Conservation (phyloP, 306 rosid genomes). For the Gleditsia sinensis region DNA sequence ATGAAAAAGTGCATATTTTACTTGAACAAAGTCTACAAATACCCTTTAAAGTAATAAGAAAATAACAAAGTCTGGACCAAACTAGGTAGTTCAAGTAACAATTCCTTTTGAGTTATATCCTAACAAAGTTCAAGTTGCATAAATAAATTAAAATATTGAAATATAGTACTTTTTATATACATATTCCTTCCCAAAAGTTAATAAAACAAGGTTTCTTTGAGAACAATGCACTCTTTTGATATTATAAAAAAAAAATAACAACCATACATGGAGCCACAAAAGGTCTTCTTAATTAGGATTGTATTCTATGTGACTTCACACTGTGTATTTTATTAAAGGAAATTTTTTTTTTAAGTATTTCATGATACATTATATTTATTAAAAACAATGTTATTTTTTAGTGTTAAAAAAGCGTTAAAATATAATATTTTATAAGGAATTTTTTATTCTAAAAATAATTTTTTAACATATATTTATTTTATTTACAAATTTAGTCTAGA, state of each 20-base stretch:
- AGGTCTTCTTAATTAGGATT: constrained; percentile 41
- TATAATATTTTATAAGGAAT: too few species aligned
- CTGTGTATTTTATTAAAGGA: too few species aligned
- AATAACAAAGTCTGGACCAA: constrained; percentile 22
- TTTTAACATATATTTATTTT: too few species aligned
- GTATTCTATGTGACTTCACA: neutral
- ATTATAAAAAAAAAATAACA: neutral
- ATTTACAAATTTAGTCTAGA: too few species aligned
- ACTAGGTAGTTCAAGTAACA: constrained; percentile 26
- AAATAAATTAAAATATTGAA: constrained; percentile 36
- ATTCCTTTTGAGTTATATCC: constrained; percentile 16
- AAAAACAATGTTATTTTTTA: too few species aligned
- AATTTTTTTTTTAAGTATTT: too few species aligned
- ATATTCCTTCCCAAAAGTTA: constrained; percentile 40
- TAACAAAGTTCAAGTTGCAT: constrained; percentile 34
- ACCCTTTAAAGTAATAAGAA: too few species aligned
- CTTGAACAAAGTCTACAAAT: too few species aligned
- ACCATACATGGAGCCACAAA: constrained; percentile 34
- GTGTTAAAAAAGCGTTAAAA: too few species aligned
- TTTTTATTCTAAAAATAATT: too few species aligned
- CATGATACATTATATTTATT: too few species aligned
- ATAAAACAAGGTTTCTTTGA: constrained; percentile 49
- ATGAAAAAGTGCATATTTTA: too few species aligned
- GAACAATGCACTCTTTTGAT: constrained; percentile 50
- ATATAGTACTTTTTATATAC: constrained; percentile 33